These are phyloP conservation scores for Xylaria sp. DNA, from an alignment of 2,329 filamentous ascomycete genomes.

Conservation along the genomic window DNA sequence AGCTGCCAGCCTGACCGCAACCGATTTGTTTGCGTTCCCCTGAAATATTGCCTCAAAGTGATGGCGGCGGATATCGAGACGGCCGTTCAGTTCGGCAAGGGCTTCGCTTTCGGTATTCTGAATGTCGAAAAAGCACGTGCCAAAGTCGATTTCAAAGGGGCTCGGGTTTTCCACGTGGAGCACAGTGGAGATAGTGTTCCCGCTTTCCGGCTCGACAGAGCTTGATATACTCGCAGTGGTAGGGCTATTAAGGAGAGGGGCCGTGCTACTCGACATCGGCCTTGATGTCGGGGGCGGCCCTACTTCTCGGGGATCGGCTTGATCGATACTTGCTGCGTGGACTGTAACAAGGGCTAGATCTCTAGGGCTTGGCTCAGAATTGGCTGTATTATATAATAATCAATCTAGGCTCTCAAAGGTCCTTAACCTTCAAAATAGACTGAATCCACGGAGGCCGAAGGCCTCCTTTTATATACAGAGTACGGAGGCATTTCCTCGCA, in stretches of 20 bases:
- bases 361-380: no score
- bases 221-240: background rate
- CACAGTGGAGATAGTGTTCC: slow-evolving; percentile 10
- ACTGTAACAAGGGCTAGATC: no score
- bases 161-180: slow-evolving; percentile 34
- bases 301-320: background rate
- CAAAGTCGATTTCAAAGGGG: slow-evolving; percentile 38
- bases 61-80: slow-evolving; percentile 32
- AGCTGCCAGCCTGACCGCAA: slow-evolving; percentile 5
- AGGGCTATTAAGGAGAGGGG: background rate
- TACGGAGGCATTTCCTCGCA: no score
- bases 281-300: background rate
- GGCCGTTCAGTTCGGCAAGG: slow-evolving; percentile 34
- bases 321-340: background rate
- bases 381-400: no score
- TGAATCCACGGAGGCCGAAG: no score
- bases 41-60: slow-evolving; percentile 30
- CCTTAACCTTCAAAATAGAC: no score
- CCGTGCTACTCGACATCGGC: background rate
- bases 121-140: slow-evolving; percentile 36
- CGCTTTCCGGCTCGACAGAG: background rate
- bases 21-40: slow-evolving; percentile 24
- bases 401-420: no score
- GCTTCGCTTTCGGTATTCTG: slow-evolving; percentile 20
- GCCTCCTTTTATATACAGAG: no score